Evolutionary conservation across 2,329 filamentous ascomycete species (phyloP).

Genomic region (Neofusicoccum kwambonambiense): DNA sequence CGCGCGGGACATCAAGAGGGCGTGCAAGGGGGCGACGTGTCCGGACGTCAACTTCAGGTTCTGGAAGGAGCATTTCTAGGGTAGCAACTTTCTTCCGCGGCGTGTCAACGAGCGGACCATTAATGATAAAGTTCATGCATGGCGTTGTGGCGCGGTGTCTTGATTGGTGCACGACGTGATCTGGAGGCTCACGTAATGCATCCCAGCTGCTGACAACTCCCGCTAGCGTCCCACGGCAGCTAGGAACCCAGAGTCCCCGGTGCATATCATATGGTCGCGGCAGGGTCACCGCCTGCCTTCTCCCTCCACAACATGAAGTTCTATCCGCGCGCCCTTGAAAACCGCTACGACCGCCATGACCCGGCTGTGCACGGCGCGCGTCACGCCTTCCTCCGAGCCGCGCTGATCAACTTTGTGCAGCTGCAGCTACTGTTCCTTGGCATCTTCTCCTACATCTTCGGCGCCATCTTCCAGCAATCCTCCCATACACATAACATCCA

Average conservation of each 20-base stretch:
- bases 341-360: not conserved
- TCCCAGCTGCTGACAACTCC: too few species aligned
- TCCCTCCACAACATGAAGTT: not conserved
- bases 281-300: too few species aligned
- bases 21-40: conserved; percentile 69
- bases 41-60: conserved; percentile 90
- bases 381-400: not conserved
- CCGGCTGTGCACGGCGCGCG: not conserved
- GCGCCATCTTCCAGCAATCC: conserved; percentile 24
- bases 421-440: conserved; percentile 25
- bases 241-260: too few species aligned
- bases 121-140: too few species aligned
- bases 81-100: too few species aligned
- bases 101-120: too few species aligned
- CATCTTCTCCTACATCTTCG: conserved; percentile 28
- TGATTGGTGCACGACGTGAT: too few species aligned
- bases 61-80: conserved; percentile 87
- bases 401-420: not conserved
- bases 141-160: too few species aligned
- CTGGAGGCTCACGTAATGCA: too few species aligned
- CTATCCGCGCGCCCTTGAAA: not conserved
- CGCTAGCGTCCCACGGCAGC: too few species aligned
- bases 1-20: conserved; percentile 81
- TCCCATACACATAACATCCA: conserved; percentile 25
- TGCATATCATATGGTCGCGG: too few species aligned